Percentiles rank a stretch among this genome's conserved stretches.
These are phyloP conservation scores for Aquanectria penicillioides DNA, from an alignment of 2,329 filamentous ascomycete genomes.

Conservation along the genomic window DNA sequence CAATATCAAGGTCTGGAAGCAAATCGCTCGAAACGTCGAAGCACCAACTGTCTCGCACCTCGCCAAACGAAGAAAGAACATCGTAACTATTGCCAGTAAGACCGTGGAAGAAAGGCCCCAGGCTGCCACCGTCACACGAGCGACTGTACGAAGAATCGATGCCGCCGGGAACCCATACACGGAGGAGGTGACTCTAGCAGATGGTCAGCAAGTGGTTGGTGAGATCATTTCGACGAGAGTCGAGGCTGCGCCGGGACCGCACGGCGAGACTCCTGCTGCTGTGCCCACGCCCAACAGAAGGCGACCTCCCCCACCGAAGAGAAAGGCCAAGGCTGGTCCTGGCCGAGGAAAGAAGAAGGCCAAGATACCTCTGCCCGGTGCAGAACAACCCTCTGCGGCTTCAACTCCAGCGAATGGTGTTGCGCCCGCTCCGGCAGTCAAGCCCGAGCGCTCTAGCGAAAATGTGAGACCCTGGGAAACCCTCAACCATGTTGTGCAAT, in stretches of 20 bases:
- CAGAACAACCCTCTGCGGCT: conserved; percentile 41
- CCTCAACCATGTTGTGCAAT: neutral
- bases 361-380: conserved; percentile 59
- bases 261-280: conserved; percentile 63
- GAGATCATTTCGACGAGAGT: conserved; percentile 76
- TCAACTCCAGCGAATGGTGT: conserved; percentile 50
- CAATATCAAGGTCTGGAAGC: conserved; percentile 69
- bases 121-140: conserved; percentile 74
- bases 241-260: conserved; percentile 53
- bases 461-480: conserved; percentile 44
- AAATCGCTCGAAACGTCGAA: conserved; percentile 68
- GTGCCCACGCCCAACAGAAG: conserved; percentile 59
- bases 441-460: conserved; percentile 50
- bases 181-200: conserved; percentile 83
- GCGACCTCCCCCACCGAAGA: conserved; percentile 79
- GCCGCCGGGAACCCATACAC: conserved; percentile 83
- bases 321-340: conserved; percentile 79
- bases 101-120: conserved; percentile 55
- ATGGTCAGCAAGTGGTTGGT: conserved; percentile 82
- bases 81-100: conserved; percentile 66
- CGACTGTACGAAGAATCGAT: conserved; percentile 82
- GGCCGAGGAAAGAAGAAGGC: conserved; percentile 85
- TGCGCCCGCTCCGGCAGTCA: conserved; percentile 49
- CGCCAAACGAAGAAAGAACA: conserved; percentile 70
- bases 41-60: conserved; percentile 62